phyloP scores from a whole-genome alignment of 1,139 yeast genomes.

The Debaryomyces fabryi region DNA sequence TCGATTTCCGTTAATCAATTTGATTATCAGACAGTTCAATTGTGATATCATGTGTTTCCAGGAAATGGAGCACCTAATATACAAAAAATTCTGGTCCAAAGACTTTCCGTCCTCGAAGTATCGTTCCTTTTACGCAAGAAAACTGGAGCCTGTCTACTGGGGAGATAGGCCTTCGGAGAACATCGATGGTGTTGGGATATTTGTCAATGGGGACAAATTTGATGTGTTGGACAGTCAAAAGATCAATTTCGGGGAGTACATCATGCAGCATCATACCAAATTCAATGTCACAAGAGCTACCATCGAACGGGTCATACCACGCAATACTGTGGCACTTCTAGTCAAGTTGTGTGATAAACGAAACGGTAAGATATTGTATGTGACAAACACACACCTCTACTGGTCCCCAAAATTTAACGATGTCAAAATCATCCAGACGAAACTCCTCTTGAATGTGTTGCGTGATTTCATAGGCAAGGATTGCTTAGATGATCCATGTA shows the following conservation, averaged over 20 bases:
- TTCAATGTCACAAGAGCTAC: constrained; percentile 42
- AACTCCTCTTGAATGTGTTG: constrained; percentile 41
- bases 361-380: constrained; percentile 41
- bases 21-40: constrained; percentile 38
- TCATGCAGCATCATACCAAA: constrained; percentile 27
- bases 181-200: constrained; percentile 62
- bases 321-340: constrained; percentile 60
- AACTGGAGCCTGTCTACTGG: constrained; percentile 57
- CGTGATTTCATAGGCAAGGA: constrained; percentile 24
- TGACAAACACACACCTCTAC: constrained; percentile 62
- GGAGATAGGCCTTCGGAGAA: constrained; percentile 36
- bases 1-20: constrained; percentile 47
- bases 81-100: constrained; percentile 44
- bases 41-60: constrained; percentile 65
- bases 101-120: constrained; percentile 33
- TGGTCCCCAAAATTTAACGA: constrained; percentile 56
- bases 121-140: constrained; percentile 49
- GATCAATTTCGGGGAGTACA: constrained; percentile 45
- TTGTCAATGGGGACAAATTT: constrained; percentile 49
- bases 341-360: constrained; percentile 46
- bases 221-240: constrained; percentile 44
- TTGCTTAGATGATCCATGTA: constrained; percentile 15
- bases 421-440: constrained; percentile 57
- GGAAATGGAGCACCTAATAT: constrained; percentile 56
- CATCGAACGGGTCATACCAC: constrained; percentile 36